Percentiles rank a stretch among this genome's conserved stretches.
Evolutionary conservation across 129 eudicot genomes (phyloP).

Genomic region (Flaveria sonorensis): DNA sequence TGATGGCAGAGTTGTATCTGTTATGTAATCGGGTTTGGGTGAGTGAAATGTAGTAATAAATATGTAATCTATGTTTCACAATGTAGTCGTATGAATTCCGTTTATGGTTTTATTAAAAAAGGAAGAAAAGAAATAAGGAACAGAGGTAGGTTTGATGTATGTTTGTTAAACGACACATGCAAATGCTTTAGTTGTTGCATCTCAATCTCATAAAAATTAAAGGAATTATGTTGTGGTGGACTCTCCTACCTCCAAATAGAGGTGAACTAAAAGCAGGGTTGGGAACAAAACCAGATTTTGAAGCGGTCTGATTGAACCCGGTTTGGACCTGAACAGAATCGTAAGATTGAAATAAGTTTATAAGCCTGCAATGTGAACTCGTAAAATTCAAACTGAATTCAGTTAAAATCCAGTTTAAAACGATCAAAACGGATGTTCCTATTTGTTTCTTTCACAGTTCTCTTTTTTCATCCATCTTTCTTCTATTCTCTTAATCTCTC

Average conservation of each 20-base stretch:
- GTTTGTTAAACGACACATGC: slow-evolving; percentile 17
- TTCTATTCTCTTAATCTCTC: no score
- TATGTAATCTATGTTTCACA: slow-evolving; percentile 27
- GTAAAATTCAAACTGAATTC: no score
- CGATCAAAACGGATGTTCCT: no score
- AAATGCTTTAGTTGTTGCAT: slow-evolving; percentile 15
- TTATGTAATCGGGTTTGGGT: slow-evolving; percentile 15
- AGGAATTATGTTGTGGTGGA: neutral
- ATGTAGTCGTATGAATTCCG: slow-evolving; percentile 7
- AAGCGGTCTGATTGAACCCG: no score
- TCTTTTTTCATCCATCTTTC: no score
- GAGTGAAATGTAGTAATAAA: slow-evolving; percentile 29
- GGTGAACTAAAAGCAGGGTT: no score
- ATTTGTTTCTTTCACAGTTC: no score
- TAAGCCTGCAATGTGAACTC: no score
- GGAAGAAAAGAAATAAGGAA: slow-evolving; percentile 20
- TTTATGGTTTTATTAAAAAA: slow-evolving; percentile 1
- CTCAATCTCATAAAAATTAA: slow-evolving; percentile 2
- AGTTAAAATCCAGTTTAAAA: no score
- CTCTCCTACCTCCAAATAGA: neutral
- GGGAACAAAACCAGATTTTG: no score
- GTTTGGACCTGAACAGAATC: no score
- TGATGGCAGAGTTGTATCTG: slow-evolving; percentile 16
- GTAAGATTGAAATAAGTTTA: no score
- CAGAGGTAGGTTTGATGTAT: neutral